Conservation (phyloP, 108 stramenopile species). For the Poteriospumella lacustris region DNA sequence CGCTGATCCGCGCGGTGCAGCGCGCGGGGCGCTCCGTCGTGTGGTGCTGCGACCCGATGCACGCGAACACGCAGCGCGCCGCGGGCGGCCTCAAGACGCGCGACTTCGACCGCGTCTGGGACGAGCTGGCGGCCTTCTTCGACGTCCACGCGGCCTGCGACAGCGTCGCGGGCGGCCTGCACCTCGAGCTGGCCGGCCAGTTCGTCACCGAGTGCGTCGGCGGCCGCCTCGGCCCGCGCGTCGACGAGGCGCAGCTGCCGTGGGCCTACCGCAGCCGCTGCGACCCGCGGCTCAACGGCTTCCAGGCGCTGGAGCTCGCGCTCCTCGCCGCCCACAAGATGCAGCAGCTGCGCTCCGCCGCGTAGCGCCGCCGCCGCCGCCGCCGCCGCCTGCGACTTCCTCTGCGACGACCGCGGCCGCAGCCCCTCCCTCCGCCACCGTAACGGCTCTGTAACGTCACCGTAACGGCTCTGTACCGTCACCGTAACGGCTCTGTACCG, state of each 20-base stretch:
- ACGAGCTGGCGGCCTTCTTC: conserved; percentile 92
- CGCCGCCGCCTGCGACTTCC: too few species aligned
- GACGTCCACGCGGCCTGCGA: conserved; percentile 97
- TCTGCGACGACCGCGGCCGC: too few species aligned
- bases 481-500: too few species aligned
- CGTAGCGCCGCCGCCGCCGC: too few species aligned
- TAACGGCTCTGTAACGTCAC: too few species aligned
- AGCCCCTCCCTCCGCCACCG: too few species aligned
- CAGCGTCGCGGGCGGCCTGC: conserved; percentile 92
- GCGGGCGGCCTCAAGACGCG: conserved; percentile 90
- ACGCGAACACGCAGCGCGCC: conserved; percentile 95
- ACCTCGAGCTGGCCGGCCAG: conserved; percentile 93
- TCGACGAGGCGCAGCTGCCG: conserved; percentile 62
- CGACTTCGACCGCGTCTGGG: conserved; percentile 82
- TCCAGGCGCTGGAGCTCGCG: conserved; percentile 93
- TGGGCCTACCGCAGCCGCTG: conserved; percentile 85
- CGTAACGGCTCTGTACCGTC: too few species aligned
- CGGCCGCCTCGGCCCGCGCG: conserved; percentile 79
- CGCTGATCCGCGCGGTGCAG: conserved; percentile 90
- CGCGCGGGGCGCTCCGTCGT: conserved; percentile 81
- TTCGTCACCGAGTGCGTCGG: conserved; percentile 98
- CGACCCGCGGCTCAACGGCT: conserved; percentile 96
- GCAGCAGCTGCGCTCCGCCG: too few species aligned
- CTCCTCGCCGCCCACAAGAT: conserved; percentile 91
- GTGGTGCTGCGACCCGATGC: conserved; percentile 87